Evolutionary conservation across 2,329 filamentous ascomycete species (phyloP), one percentile per base, ranked within the genome.

Genomic region (Pseudocercospora fijiensis): DNA sequence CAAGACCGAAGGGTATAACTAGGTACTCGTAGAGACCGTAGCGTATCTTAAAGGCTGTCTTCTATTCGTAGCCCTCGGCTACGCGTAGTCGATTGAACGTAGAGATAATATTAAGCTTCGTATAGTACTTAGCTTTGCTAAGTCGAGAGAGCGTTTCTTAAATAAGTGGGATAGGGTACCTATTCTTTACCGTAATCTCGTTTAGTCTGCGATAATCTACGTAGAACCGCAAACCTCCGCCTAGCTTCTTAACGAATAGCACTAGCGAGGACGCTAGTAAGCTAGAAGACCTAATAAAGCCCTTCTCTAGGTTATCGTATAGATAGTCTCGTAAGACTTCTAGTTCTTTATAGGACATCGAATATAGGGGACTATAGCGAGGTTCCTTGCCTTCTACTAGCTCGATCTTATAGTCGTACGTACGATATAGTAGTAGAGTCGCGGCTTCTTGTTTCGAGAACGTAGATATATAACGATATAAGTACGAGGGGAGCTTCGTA

Each of bases 191-290:
- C 0, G 70, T 77, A 22, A 76, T 67, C 4, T 51, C n/a, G 57
- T 77, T 77, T 26, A 77, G 58, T 0, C 57, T 47, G 20, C 66
- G 18, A 56, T 76, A 77, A 57, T 78, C 68, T 4, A 76, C 59
- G 61, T 67, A 75, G 5, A 75, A 52, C 2, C 65, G 30, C 9
- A 74, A 57, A 0, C 33, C 60, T n/a, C 61, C 49, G 45, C 66
- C 63, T 30, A 66, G 66, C 56, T 70, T 70, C 57, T 57, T 58
- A 47, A 67, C 47, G 66, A 70, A 51, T 8, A 58, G 30, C 22
- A 58, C 11, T 5, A n/a, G 16, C 1, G 20, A 45, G 8, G 13
- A 45, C 6, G 5, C 33, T 4, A 10, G 28, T 45, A 45, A 37
- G 24, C 27, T 37, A 11, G 22, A 43, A 3, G 10, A 30, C 22